A percentile compares a stretch with the other conserved stretches of the same genome.
Conservation (phyloP, 805 yeast species). For the Candida argentea region DNA sequence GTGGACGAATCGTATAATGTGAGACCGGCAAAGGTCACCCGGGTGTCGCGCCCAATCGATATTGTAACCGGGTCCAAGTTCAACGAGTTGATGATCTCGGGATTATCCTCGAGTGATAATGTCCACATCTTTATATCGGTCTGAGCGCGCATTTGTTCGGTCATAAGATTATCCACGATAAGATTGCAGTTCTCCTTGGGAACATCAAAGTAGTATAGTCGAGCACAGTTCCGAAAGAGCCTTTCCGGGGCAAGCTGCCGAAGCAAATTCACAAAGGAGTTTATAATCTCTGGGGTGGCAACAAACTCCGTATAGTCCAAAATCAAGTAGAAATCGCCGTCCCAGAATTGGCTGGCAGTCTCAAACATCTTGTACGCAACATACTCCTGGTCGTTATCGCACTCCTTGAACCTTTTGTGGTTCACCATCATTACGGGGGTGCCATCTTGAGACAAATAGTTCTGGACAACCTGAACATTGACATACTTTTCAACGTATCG, state of each 20-base stretch:
- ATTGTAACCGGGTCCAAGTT: constrained; percentile 25
- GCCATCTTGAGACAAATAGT: constrained; percentile 64
- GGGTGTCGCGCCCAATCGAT: constrained; percentile 26
- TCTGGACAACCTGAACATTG: constrained; percentile 43
- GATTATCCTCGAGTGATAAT: constrained; percentile 24
- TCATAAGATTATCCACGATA: constrained; percentile 1
- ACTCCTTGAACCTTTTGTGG: constrained; percentile 22
- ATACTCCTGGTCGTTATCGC: constrained; percentile 35
- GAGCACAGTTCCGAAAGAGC: constrained; percentile 41
- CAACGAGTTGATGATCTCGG: constrained; percentile 22
- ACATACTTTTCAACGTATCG: constrained; percentile 38
- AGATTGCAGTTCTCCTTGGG: constrained; percentile 15
- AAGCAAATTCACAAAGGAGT: constrained; percentile 24
- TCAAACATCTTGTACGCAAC: constrained; percentile 54
- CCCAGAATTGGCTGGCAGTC: constrained; percentile 62
- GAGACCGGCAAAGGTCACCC: constrained; percentile 23
- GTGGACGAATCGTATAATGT: constrained; percentile 38
- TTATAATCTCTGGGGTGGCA: constrained; percentile 14
- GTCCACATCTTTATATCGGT: constrained; percentile 12
- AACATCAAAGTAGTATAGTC: constrained; percentile 42
- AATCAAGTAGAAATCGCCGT: constrained; percentile 49
- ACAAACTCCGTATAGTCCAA: constrained; percentile 61
- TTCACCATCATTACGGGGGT: constrained; percentile 54
- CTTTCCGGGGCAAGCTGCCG: constrained; percentile 41
- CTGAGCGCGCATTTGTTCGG: constrained; percentile 11